Conservation (phyloP, 305 asterid species). For the Solanum hybrid region DNA sequence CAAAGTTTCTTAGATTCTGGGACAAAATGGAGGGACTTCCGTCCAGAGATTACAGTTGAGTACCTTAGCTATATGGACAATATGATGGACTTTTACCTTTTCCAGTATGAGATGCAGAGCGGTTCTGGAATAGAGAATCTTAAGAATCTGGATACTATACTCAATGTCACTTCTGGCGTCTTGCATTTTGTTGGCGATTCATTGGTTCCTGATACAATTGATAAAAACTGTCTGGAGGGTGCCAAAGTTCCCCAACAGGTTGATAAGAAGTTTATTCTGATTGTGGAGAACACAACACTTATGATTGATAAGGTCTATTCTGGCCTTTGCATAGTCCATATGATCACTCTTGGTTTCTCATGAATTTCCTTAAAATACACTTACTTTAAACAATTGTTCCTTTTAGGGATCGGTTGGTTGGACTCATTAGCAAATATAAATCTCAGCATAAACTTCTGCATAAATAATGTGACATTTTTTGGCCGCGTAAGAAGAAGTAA, state of each 20-base stretch:
- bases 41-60: background rate
- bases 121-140: slow-evolving; percentile 12
- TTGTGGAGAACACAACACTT: background rate
- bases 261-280: background rate
- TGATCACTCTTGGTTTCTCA: background rate
- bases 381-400: too few species aligned
- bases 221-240: slow-evolving; percentile 21
- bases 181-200: background rate
- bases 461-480: too few species aligned
- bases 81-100: slow-evolving; percentile 10
- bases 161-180: background rate
- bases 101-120: slow-evolving; percentile 21
- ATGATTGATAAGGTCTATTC: slow-evolving; percentile 63
- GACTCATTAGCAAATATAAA: background rate
- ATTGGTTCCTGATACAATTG: slow-evolving; percentile 62
- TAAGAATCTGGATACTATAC: background rate
- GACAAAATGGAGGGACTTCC: background rate
- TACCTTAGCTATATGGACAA: background rate
- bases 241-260: background rate
- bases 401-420: background rate
- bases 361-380: too few species aligned
- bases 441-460: background rate
- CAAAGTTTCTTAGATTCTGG: background rate
- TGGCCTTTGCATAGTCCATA: background rate
- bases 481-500: background rate